These are phyloP conservation scores for Ceratocystis cubensis DNA, from an alignment of 2,329 filamentous ascomycete species.

Conservation along the genomic window DNA sequence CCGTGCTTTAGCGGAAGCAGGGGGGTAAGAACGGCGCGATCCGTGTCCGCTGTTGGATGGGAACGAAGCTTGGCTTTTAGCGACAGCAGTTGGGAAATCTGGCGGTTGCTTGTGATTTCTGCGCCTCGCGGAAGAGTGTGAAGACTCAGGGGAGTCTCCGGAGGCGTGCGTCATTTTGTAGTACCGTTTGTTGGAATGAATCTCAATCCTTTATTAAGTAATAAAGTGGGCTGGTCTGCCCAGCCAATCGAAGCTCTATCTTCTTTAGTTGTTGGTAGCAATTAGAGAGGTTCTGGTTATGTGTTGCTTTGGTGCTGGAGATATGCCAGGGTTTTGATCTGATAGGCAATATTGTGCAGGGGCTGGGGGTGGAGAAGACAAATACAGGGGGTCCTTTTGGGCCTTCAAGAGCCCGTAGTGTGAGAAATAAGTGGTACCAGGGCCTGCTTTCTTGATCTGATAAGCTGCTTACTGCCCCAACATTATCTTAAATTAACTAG, in stretches of 20 bases:
- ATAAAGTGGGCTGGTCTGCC: background rate
- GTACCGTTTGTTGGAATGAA: too few relatives aligned
- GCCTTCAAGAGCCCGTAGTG: background rate
- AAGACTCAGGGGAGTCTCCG: background rate
- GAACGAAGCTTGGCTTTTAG: background rate
- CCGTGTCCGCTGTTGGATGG: background rate
- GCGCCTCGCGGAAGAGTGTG: background rate
- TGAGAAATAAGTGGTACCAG: too few relatives aligned
- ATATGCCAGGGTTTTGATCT: slow-evolving; percentile 11
- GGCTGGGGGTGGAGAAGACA: background rate
- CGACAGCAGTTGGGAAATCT: background rate
- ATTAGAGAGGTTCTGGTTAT: background rate
- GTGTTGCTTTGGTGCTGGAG: slow-evolving; percentile 1
- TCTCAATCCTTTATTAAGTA: background rate
- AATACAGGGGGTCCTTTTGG: background rate
- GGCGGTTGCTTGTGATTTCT: background rate
- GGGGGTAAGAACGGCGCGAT: background rate
- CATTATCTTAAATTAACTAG: too few relatives aligned
- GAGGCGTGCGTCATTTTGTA: slow-evolving; percentile 6
- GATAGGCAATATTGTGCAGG: slow-evolving; percentile 8
- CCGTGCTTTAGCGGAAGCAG: background rate
- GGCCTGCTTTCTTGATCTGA: too few relatives aligned
- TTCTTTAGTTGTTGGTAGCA: background rate
- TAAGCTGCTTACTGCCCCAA: too few relatives aligned
- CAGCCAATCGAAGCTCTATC: background rate